Percentiles rank a stretch among this genome's conserved stretches.
Conservation (phyloP, 2,329 filamentous ascomycete genomes). For the Colletotrichum musicola region DNA sequence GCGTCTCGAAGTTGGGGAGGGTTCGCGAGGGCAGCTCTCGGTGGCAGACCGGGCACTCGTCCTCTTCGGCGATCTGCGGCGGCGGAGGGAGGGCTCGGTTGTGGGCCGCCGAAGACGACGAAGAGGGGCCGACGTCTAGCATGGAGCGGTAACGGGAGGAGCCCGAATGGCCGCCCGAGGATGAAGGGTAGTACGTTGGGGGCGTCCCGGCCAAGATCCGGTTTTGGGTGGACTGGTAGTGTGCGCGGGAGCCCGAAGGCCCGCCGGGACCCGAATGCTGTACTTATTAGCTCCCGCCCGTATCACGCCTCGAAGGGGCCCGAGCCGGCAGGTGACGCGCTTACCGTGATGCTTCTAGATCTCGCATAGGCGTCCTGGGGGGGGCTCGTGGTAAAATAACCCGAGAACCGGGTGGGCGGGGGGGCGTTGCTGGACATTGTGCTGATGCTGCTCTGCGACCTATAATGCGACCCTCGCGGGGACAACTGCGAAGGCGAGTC, state of each 20-base stretch:
- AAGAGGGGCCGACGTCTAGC: constrained; percentile 49
- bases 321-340: not conserved
- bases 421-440: constrained; percentile 47
- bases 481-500: constrained; percentile 50
- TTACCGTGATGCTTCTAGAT: constrained; percentile 37
- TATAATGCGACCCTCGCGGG: constrained; percentile 54
- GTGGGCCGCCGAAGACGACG: constrained; percentile 51
- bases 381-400: constrained; percentile 51
- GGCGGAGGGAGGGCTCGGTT: constrained; percentile 56
- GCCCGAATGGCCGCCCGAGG: constrained; percentile 41
- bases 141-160: constrained; percentile 46
- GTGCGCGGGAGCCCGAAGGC: constrained; percentile 44
- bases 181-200: constrained; percentile 49
- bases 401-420: constrained; percentile 49
- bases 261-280: constrained; percentile 45
- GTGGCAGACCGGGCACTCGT: constrained; percentile 84
- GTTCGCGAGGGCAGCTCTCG: constrained; percentile 73
- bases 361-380: constrained; percentile 50
- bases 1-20: constrained; percentile 65
- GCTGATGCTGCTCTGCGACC: constrained; percentile 60
- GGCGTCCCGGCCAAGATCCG: constrained; percentile 57
- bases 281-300: constrained; percentile 26
- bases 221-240: constrained; percentile 52
- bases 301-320: not conserved
- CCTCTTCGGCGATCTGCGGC: constrained; percentile 74